phyloP scores from a whole-genome alignment of 1,284 basidiomycete species.

The Neotropicomus parvogracilis region DNA sequence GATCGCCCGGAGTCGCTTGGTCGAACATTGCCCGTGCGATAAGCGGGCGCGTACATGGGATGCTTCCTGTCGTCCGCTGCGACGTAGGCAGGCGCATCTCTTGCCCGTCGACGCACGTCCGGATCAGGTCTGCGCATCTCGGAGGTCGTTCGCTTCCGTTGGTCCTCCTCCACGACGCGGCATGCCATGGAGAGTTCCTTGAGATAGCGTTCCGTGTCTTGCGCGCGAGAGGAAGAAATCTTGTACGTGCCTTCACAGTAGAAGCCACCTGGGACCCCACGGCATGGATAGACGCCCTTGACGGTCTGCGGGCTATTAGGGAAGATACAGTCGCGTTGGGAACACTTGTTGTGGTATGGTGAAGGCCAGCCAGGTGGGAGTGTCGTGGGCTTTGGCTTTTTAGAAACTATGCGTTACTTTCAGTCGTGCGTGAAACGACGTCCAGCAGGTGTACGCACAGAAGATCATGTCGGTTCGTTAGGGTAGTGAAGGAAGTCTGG shows the following conservation, averaged over 20 bases:
- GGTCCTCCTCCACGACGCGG: constrained; percentile 27
- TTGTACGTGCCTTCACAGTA: constrained; percentile 38
- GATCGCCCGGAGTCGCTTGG: constrained; percentile 21
- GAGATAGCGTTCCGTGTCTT: constrained; percentile 33
- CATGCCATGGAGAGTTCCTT: constrained; percentile 27
- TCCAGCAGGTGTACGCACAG: constrained; percentile 21
- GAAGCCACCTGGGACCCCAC: constrained; percentile 32
- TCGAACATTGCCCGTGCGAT: constrained; percentile 7
- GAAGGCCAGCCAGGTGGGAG: constrained; percentile 38
- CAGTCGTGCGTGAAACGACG: neutral
- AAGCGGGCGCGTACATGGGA: constrained; percentile 1
- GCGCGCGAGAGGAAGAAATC: constrained; percentile 33
- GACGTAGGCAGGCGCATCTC: constrained; percentile 11
- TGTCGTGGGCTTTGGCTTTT: constrained; percentile 26
- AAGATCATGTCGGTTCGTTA: constrained; percentile 31
- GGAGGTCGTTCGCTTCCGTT: constrained; percentile 28
- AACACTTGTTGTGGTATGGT: constrained; percentile 41
- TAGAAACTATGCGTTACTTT: constrained; percentile 19
- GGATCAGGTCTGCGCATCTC: constrained; percentile 28
- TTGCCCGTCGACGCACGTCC: constrained; percentile 16
- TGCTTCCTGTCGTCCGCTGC: constrained; percentile 6
- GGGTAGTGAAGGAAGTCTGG: constrained; percentile 1
- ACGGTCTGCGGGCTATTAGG: constrained; percentile 38
- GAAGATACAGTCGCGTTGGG: constrained; percentile 30
- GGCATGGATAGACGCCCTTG: constrained; percentile 36